Evolutionary conservation across 139 green algal species (phyloP).

Genomic region (Yamagishiella unicocca): DNA sequence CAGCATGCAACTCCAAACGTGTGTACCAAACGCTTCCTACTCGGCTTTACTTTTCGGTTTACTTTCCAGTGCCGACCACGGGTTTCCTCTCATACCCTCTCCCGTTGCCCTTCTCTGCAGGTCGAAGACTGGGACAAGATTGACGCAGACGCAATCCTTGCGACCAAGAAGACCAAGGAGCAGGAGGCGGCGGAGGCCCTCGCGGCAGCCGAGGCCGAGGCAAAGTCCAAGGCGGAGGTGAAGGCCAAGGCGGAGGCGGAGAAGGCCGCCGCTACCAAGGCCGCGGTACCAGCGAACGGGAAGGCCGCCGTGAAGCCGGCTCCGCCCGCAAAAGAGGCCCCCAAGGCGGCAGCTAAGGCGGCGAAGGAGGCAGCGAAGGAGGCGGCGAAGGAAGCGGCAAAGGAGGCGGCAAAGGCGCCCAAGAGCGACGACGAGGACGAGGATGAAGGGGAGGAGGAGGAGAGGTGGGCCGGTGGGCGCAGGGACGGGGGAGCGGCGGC

Average conservation of each 20-base stretch:
- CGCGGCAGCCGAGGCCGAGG: conserved; percentile 46
- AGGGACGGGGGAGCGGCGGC: too few relatives aligned
- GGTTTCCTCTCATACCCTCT: neutral
- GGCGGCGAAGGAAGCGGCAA: conserved; percentile 2
- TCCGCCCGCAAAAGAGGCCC: too few relatives aligned
- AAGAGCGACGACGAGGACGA: conserved; percentile 34
- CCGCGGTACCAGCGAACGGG: neutral
- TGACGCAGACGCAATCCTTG: conserved; percentile 70
- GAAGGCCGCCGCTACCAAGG: conserved; percentile 54
- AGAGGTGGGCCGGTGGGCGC: conserved; percentile 15
- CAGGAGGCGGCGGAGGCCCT: conserved; percentile 39
- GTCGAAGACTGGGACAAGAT: conserved; percentile 80
- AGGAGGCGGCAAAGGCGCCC: conserved; percentile 16
- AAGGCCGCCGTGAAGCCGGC: conserved; percentile 8
- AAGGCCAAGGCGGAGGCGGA: conserved; percentile 35
- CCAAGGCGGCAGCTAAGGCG: conserved; percentile 35
- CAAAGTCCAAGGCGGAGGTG: conserved; percentile 31
- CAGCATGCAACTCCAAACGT: too few relatives aligned
- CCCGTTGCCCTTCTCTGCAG: neutral
- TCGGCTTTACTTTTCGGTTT: neutral
- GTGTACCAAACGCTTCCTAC: too few relatives aligned
- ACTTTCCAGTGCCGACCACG: neutral
- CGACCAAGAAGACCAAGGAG: conserved; percentile 59
- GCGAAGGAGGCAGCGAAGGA: conserved; percentile 17
- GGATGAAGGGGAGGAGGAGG: conserved; percentile 61